Base-by-base conservation (phyloP, 768 basidiomycete genomes). In the Pulveroboletus sp. region DNA sequence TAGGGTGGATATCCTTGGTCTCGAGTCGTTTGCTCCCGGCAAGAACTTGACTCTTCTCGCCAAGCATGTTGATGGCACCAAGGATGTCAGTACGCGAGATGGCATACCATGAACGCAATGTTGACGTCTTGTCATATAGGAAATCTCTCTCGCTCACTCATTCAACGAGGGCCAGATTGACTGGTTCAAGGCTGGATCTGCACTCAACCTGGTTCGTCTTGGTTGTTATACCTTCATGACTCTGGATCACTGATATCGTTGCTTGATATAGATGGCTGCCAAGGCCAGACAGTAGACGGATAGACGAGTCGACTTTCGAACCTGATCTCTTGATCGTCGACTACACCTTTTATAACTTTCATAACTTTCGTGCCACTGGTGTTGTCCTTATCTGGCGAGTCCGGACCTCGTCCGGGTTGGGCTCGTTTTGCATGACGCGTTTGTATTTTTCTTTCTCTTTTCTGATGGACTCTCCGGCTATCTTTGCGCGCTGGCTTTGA, bases 181-280 rank as follows among this genome's bases (percentile, higher is more conserved):
- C 60, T 96, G 95, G 94, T 97, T 96, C 84, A 94, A 93, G 79
- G 93, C 93, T 62, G 95, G 95, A 37, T 92, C 89, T 57, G 91
- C 92, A 15, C 82, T 95, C 46, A 93, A 94, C 79, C 64, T 93
- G 72, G 86, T 90, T 58, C 35, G 80, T 76, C 3, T 73, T 17
- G 37, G 18, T 13, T 18, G 18, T 30, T 14, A 21, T 27, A 13
- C 30, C 30, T 5, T 9, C 1, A 10, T 18, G 10, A 13, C 10
- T 6, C 11, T 43, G 3, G 18, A 8, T 14, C 14, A 10, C 42
- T 53, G 38, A 62, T 39, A 58, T 43, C 9, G 4, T 8, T 28
- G 13, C 24, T 30, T 42, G 39, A 41, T 49, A 13, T 57, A 83
- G 82, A 86, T 86, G 84, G 84, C 83, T 53, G 74, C 81, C 54